These are phyloP conservation scores for Phoenix dactylifera DNA, from an alignment of 176 grass and related monocot species.

Conservation along the genomic window DNA sequence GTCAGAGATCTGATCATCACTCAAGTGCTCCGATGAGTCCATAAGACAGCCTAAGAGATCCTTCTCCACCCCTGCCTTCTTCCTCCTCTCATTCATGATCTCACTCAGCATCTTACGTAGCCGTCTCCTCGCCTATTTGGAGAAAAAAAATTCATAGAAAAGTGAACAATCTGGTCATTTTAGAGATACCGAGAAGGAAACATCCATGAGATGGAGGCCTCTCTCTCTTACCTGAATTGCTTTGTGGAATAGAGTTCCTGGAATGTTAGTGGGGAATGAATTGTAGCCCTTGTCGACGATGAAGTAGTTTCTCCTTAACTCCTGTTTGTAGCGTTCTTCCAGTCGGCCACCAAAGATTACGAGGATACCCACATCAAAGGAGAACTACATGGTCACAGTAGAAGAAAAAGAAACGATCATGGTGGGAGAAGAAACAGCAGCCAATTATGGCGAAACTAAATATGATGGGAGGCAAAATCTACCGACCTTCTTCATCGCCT, in stretches of 20 bases:
- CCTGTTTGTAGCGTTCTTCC: conserved; percentile 37
- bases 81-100: conserved; percentile 62
- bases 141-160: too few relatives aligned
- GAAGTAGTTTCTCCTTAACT: conserved; percentile 63
- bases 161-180: too few relatives aligned
- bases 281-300: conserved; percentile 95
- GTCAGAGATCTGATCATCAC: conserved; percentile 73
- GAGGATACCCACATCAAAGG: conserved; percentile 76
- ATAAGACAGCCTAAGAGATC: conserved; percentile 80
- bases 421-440: too few relatives aligned
- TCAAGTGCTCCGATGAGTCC: conserved; percentile 36
- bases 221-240: conserved; percentile 58
- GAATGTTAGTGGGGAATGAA: conserved; percentile 70
- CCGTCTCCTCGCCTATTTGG: conserved; percentile 50
- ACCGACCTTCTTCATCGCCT: conserved; percentile 68
- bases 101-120: conserved; percentile 52
- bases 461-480: background rate
- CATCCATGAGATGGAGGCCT: background rate
- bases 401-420: background rate
- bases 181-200: too few relatives aligned
- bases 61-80: conserved; percentile 17
- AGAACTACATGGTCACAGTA: conserved; percentile 29
- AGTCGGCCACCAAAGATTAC: conserved; percentile 56
- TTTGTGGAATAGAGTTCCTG: conserved; percentile 56
- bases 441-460: too few relatives aligned